Evolutionary conservation across 371 early-diverging fungal genomes (phyloP), one percentile per base, ranked within the genome.

Genomic region (Mortierella sp.): DNA sequence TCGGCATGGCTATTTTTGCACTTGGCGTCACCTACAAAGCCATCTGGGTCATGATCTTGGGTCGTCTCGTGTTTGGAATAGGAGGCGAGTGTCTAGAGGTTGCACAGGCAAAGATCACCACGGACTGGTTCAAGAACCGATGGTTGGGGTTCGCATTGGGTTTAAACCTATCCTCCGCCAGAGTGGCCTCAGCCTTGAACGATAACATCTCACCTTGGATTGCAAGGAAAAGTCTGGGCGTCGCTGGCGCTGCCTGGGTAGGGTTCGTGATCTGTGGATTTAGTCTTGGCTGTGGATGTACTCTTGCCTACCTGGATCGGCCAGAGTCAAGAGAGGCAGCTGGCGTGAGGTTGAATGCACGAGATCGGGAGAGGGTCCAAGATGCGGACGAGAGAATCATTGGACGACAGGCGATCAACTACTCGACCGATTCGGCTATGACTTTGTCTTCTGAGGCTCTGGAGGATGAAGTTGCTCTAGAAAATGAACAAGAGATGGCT

Each of bases 81-180:
- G 94, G 93, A 2, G 91, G 92, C 25, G 93, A 92, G 66, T 85
- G 87, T 48, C 84, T 92, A 48, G 91, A 90, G 67, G 90, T 92
- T 14, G 86, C 87, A 4, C 86, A 89, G 71, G 75, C 89, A 25
- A 87, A 85, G 51, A 82, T 91, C 50, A 86, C 88, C 15, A 84
- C 90, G 7, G 84, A 86, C 51, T 83, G 86, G 79, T 90, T 88
- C 81, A 66, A 77, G 56, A 66, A 70, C 16, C 62, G 83, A n/a
- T 84, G 84, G 44, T 60, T 93, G n/a, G 88, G 90, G 0, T 84
- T 91, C 56, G 90, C 90, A 4, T 74, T 92, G 47, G 87, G 87
- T 11, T 23, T 91, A 18, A 88, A 89, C 73, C 70, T 89, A 11
- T 84, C 90, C 1, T 81, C 82, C 45, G 90, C 88, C 15, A 80